phyloP scores from a whole-genome alignment of 2,329 filamentous ascomycete genomes.

The Stromatinia cepivora region DNA sequence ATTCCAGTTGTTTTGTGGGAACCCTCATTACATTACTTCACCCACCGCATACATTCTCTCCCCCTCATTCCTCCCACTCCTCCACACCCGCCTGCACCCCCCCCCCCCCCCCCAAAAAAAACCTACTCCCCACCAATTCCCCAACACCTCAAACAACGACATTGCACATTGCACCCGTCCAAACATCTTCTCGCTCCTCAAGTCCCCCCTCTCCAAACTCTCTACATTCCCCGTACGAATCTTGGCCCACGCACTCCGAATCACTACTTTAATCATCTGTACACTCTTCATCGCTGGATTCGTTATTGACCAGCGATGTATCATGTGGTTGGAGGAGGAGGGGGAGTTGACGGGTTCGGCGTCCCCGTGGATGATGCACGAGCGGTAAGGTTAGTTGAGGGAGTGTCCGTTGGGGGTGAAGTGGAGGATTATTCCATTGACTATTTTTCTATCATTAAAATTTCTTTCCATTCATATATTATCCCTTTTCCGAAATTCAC shows the following conservation, averaged over 20 bases:
- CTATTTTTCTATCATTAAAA: not conserved
- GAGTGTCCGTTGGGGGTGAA: constrained; percentile 78
- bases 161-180: constrained; percentile 28
- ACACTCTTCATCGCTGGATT: constrained; percentile 17
- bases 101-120: constrained; percentile 14
- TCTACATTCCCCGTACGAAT: constrained; percentile 21
- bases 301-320: constrained; percentile 1
- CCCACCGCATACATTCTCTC: constrained; percentile 2
- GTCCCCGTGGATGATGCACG: constrained; percentile 70
- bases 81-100: not conserved
- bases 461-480: not conserved
- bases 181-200: constrained; percentile 37
- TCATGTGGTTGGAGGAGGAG: constrained; percentile 21
- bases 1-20: too few species aligned
- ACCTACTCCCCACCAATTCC: not conserved
- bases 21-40: too few species aligned
- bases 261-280: constrained; percentile 22
- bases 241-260: constrained; percentile 24
- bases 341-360: constrained; percentile 62
- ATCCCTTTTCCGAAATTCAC: not conserved
- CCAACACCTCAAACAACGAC: constrained; percentile 15
- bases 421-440: constrained; percentile 76
- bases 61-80: constrained; percentile 1
- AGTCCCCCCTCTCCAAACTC: constrained; percentile 13
- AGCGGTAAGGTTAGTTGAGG: constrained; percentile 83